phyloP scores from a whole-genome alignment of 2,329 filamentous ascomycete species.

The Alternaria arborescens region DNA sequence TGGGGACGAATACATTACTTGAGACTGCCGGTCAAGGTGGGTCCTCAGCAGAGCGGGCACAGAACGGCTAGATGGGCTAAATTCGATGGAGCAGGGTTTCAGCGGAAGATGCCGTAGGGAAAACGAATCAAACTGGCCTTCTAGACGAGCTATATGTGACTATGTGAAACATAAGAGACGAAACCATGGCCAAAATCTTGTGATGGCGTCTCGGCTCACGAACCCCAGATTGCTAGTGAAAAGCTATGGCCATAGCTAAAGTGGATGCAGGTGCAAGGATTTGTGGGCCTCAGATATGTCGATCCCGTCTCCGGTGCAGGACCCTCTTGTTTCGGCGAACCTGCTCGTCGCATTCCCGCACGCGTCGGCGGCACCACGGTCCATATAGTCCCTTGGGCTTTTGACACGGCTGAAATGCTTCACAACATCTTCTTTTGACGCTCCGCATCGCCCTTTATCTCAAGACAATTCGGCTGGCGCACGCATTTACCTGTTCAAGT shows the following conservation, averaged over 20 bases:
- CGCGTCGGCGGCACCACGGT: conserved; percentile 21
- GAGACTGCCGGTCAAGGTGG: conserved; percentile 18
- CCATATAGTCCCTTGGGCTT: conserved; percentile 18
- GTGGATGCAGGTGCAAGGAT: conserved; percentile 15
- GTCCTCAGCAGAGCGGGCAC: neutral
- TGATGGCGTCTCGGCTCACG: conserved; percentile 16
- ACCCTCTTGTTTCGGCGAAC: conserved; percentile 30
- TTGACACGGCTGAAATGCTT: conserved; percentile 4
- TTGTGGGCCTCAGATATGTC: conserved; percentile 17
- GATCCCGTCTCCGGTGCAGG: conserved; percentile 27
- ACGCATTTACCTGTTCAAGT: conserved; percentile 1
- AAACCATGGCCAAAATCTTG: conserved; percentile 8
- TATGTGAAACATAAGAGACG: conserved; percentile 16
- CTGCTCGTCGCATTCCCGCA: conserved; percentile 25
- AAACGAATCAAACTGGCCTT: neutral
- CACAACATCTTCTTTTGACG: conserved; percentile 7
- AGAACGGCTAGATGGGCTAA: neutral
- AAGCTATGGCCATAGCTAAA: conserved; percentile 26
- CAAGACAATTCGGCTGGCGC: neutral
- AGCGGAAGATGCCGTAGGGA: neutral
- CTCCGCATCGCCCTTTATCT: conserved; percentile 1
- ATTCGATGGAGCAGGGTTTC: neutral
- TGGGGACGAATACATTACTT: conserved; percentile 20
- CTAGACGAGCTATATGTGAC: conserved; percentile 3
- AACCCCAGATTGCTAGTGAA: conserved; percentile 19